A percentile compares a stretch with the other conserved stretches of the same genome.
phyloP scores from a whole-genome alignment of 352 stramenopile genomes.

The Pythium apleroticum region DNA sequence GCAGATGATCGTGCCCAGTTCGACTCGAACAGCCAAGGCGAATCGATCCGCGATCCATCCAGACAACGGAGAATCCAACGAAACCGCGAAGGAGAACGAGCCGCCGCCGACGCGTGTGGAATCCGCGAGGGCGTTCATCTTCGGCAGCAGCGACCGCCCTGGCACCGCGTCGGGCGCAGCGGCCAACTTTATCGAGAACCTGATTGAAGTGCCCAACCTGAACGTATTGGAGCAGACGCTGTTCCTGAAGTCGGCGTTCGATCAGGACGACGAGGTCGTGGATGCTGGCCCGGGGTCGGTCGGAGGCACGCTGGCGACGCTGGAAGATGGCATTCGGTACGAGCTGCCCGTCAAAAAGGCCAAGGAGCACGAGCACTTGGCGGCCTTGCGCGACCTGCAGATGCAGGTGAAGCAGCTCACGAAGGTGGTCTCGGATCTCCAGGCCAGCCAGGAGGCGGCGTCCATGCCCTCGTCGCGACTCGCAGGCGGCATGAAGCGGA shows the following conservation, averaged over 20 bases:
- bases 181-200: conserved; percentile 20
- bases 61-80: conserved; percentile 1
- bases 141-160: neutral
- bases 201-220: conserved; percentile 38
- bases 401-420: conserved; percentile 45
- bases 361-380: conserved; percentile 26
- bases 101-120: neutral
- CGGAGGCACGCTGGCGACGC: conserved; percentile 21
- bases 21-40: neutral
- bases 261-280: conserved; percentile 34
- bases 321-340: conserved; percentile 62
- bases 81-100: neutral
- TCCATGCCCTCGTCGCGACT: conserved; percentile 8
- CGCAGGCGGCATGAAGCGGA: neutral
- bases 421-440: conserved; percentile 36
- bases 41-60: conserved; percentile 19
- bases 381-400: conserved; percentile 35
- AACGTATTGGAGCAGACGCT: conserved; percentile 37
- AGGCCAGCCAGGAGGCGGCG: conserved; percentile 20
- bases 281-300: neutral
- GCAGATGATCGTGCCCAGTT: neutral
- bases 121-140: neutral
- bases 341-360: conserved; percentile 43
- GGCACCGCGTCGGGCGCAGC: conserved; percentile 1
- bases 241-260: conserved; percentile 50